Percentiles rank a stretch among this genome's conserved stretches.
These are phyloP conservation scores for Limnomonas spitsbergensis DNA, from an alignment of 139 green algal genomes.

Conservation along the genomic window DNA sequence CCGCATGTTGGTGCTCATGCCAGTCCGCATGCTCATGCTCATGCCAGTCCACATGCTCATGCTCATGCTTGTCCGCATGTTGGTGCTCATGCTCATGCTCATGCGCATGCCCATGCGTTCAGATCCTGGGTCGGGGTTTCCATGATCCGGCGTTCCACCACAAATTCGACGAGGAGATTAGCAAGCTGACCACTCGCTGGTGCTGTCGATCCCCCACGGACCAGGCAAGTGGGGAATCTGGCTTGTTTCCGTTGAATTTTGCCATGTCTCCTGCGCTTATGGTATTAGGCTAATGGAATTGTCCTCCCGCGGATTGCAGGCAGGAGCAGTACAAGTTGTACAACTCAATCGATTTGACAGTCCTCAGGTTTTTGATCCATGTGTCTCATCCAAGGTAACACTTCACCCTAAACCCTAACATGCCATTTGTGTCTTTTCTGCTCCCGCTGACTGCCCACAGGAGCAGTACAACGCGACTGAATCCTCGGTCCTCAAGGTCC, in stretches of 20 bases:
- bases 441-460: not conserved
- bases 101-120: too few relatives aligned
- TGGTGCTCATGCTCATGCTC: too few relatives aligned
- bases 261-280: not conserved
- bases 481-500: not conserved
- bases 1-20: too few relatives aligned
- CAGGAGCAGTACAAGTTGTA: too few relatives aligned
- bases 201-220: slow-evolving; percentile 1
- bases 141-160: not conserved
- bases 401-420: too few relatives aligned
- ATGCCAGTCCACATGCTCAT: too few relatives aligned
- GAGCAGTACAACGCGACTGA: slow-evolving; percentile 10
- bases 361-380: too few relatives aligned
- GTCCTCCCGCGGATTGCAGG: too few relatives aligned
- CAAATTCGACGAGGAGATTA: not conserved
- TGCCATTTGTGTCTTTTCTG: not conserved
- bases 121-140: not conserved
- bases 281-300: not conserved
- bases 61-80: too few relatives aligned
- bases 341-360: too few relatives aligned
- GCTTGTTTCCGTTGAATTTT: not conserved
- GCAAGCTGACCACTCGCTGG: slow-evolving; percentile 4
- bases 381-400: too few relatives aligned
- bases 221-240: not conserved
- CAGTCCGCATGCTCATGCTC: too few relatives aligned